Base-by-base conservation (phyloP, 768 basidiomycete genomes). In the Sarcodon aspratus region DNA sequence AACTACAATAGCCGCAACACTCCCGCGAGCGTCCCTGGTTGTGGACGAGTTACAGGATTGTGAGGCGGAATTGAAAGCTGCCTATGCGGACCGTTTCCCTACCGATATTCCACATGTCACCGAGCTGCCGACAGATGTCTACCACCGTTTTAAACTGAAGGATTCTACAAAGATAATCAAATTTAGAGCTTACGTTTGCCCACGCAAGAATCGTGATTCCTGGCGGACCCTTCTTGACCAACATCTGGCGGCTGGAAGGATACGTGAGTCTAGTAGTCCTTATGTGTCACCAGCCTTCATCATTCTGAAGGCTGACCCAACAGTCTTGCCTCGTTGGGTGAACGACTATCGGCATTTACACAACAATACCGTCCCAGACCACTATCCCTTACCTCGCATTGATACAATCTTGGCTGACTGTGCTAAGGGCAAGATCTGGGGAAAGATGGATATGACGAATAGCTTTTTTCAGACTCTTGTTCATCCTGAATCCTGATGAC, bases 391-490 rank as follows among this genome's bases (percentile, higher is more conserved):
- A n/a, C 66, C 62, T 0, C 38, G 51, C 0, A 48, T 68, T 32
- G 61, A 62, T 36, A 56, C 66, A n/a, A 68, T 70, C 6, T 50
- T 69, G 0, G 48, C 55, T 1, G 66, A 70, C 44, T 67, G 65
- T 48, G 63, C 59, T 0, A 63, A 65, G 42, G 69, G 69, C 0
- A 62, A 59, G 15, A 54, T 69, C 0, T 73, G 61, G 49, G 63
- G 55, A 0, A 67, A 61, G 13, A 59, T 73, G 1, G 65, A 74
- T 42, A 69, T 70, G 63, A 67, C 65, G n/a, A 62, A 69, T 33
- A 57, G 64, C 0, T 73, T 70, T 42, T 70, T 69, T 45, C 70
- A 71, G 48, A 70, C 62, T 0, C 46, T 57, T 0, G 51, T 68
- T 0, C 57, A 65, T n/a, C 57, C 54, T 0, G 62, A 66, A 2